Evolutionary conservation across 257 asterid genomes (phyloP), one percentile per base, ranked within the genome.

Genomic region (Gynochthodes officinalis): DNA sequence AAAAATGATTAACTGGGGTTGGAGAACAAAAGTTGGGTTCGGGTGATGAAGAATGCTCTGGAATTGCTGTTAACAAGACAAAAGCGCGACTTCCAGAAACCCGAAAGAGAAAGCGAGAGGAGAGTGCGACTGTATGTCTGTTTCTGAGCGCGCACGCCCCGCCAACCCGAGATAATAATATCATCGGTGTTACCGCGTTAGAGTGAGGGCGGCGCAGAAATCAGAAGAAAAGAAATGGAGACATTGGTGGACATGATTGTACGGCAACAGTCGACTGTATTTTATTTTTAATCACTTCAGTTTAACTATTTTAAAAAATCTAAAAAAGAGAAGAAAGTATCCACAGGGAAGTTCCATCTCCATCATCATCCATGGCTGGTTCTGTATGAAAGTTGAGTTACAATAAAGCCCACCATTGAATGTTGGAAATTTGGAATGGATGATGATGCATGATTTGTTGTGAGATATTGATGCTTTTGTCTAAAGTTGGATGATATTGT

Each of bases 71-170:
- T 8, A 19, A 40, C 10, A 42, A 25, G 76, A 62, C 66, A 71
- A 62, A 64, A 71, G 10, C 18, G 72, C 69, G 27, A 32, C 27
- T 71, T 77, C 69, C 37, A 77, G 73, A 71, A 35, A 23, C 16
- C 27, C 9, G 40, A 35, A 37, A 7, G 39, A 40, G 50, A 55
- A 23, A 55, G 43, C 35, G 49, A 63, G 68, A 32, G 67, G 30
- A 53, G 21, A 65, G 19, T 9, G 44, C 14, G 39, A 27, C 37
- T 6, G 33, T 7, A 1, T 64, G 64, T 59, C 19, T 12, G 32
- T 64, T 48, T 13, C 13, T 48, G 53, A 16, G 21, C 18, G 21
- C 18, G 27, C 27, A 9, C 13, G 9, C 48, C 48, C 48, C 48
- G 48, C 48, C 48, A 42, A 5, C 13, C 13, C n/a, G n/a, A n/a